Evolutionary conservation across 805 yeast genomes (phyloP), one percentile per base, ranked within the genome.

Genomic region (Barnettozyma siamensis): DNA sequence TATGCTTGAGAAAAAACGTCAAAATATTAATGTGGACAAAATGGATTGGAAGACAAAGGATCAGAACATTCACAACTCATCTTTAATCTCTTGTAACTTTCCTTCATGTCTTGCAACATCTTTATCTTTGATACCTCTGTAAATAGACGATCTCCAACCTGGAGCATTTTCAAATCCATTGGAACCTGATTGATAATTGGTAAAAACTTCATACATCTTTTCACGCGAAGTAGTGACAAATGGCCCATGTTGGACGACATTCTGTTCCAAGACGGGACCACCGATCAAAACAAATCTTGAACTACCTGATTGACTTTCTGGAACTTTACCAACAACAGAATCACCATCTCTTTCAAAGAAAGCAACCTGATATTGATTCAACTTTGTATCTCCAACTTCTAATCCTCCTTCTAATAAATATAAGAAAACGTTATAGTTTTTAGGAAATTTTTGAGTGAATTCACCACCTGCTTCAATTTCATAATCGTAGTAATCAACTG

Each of bases 211-310:
- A 49, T 77, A 71, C 45, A 88, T 80, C 47, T 75, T 76, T 39
- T 78, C 83, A 41, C 71, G 70, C 18, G 82, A 65, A 7, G 84
- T 75, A 46, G 85, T 91, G 16, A 88, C 96, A 57, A 88, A 89
- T 12, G 96, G 96, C 15, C 96, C 96, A 58, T 88, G 82, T 58
- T 88, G 96, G 26, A 86, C 83, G 41, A 83, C 70, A 15, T 78
- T 75, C 65, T 88, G 95, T 51, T 85, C 74, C 42, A 86, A 65
- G 17, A 75, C 73, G 58, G 83, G 63, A 43, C 95, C 95, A 26
- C 88, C 93, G 47, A 87, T 67, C n/a, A 87, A 48, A 5, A 83
- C 80, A 55, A 87, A 80, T 50, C 81, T 78, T 2, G 87, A 64
- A 27, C 65, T 67, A 29, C 67, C 64, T 6, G 51, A 38, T 9